Evolutionary conservation across 176 grass and related monocot genomes (phyloP).

Genomic region (Zea mays): DNA sequence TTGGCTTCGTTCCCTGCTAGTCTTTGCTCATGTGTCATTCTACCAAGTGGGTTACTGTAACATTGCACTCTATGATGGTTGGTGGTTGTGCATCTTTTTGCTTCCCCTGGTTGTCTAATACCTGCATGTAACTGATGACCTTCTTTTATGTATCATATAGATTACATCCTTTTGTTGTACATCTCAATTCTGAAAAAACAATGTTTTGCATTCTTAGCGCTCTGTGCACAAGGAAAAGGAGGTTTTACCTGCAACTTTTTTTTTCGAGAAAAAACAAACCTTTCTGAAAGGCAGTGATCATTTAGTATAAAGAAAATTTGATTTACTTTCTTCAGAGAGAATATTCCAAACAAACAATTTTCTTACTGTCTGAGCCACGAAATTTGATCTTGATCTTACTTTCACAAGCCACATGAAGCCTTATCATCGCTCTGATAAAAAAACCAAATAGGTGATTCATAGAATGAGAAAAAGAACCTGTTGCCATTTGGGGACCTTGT

Average conservation of each 20-base stretch:
- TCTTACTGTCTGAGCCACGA: not conserved
- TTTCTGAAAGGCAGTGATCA: not conserved
- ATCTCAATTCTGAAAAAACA: not conserved
- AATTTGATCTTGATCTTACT: not conserved
- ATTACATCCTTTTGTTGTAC: too few species aligned
- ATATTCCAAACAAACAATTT: not conserved
- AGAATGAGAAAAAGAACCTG: not conserved
- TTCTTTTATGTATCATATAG: not conserved
- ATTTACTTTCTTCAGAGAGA: not conserved
- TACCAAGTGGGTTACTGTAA: not conserved
- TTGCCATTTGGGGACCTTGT: constrained; percentile 1
- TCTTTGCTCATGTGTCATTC: not conserved
- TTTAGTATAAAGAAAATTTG: not conserved
- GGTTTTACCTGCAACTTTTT: not conserved
- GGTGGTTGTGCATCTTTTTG: not conserved
- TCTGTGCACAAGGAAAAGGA: not conserved
- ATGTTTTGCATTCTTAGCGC: not conserved
- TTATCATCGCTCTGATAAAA: not conserved
- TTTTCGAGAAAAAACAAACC: not conserved
- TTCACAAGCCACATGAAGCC: not conserved
- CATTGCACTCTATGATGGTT: not conserved
- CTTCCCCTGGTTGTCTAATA: not conserved
- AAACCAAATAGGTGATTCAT: not conserved
- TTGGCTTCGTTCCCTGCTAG: not conserved
- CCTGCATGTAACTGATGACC: not conserved